Evolutionary conservation across 2,329 filamentous ascomycete species (phyloP).

Genomic region (Ophiobolus disseminans): DNA sequence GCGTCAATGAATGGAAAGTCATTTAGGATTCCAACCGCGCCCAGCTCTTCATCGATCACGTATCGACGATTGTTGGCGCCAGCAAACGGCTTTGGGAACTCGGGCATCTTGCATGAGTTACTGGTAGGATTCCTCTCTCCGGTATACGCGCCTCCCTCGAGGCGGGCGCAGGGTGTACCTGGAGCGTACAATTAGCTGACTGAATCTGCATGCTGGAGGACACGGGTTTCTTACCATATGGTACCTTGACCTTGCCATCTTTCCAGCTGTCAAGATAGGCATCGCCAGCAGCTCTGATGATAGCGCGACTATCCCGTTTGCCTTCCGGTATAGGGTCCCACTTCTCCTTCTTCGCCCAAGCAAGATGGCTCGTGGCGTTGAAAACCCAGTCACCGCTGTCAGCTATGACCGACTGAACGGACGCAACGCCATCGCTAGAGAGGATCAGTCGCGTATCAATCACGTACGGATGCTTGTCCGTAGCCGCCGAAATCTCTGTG

Average conservation of each 20-base stretch:
- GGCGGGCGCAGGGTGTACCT: constrained; percentile 32
- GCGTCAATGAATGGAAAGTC: constrained; percentile 39
- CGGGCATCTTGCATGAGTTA: constrained; percentile 32
- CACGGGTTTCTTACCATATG: too few species aligned
- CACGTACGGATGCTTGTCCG: constrained; percentile 28
- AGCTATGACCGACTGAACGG: constrained; percentile 24
- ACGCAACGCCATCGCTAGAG: constrained; percentile 10
- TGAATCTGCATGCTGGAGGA: too few species aligned
- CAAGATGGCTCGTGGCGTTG: constrained; percentile 22
- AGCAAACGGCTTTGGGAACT: constrained; percentile 30
- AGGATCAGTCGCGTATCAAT: constrained; percentile 25
- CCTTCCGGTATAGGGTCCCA: constrained; percentile 22
- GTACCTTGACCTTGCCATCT: constrained; percentile 28
- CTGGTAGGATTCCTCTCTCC: constrained; percentile 15
- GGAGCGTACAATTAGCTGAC: too few species aligned
- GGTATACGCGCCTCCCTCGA: constrained; percentile 37
- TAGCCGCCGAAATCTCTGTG: constrained; percentile 27
- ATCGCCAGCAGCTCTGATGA: constrained; percentile 30
- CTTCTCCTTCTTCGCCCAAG: constrained; percentile 14
- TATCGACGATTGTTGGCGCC: constrained; percentile 26
- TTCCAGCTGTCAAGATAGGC: constrained; percentile 34
- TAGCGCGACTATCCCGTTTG: constrained; percentile 21
- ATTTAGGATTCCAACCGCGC: constrained; percentile 30
- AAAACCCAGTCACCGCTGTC: constrained; percentile 32
- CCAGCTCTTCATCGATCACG: constrained; percentile 33